These are phyloP conservation scores for Colletotrichum salicis DNA, from an alignment of 2,329 filamentous ascomycete species.

Conservation along the genomic window DNA sequence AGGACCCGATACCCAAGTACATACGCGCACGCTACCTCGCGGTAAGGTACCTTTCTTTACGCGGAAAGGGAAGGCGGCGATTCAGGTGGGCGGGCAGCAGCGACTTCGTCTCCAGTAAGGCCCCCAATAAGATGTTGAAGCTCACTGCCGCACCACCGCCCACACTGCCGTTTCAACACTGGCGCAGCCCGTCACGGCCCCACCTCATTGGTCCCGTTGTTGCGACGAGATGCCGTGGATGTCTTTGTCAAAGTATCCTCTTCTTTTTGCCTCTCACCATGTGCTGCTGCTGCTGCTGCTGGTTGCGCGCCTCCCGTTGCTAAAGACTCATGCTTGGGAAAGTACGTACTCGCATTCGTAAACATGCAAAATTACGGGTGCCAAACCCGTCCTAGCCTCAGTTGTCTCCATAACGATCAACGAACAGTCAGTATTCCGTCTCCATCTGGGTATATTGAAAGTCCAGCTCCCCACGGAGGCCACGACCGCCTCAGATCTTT, in stretches of 20 bases:
- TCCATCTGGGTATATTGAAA: not conserved
- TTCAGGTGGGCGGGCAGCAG: not conserved
- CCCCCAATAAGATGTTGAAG: not conserved
- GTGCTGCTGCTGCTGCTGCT: not conserved
- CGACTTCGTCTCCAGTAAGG: not conserved
- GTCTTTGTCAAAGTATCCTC: not conserved
- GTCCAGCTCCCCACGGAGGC: not conserved
- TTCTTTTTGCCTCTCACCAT: not conserved
- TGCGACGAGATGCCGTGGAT: not conserved
- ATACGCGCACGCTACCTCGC: too few species aligned
- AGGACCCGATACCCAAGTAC: not conserved
- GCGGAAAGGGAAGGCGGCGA: not conserved
- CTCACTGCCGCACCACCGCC: constrained; percentile 5
- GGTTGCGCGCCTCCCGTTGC: not conserved
- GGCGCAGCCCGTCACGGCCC: not conserved
- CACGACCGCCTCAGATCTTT: not conserved
- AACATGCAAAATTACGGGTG: not conserved
- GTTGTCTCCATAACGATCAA: too few species aligned
- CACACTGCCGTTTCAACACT: constrained; percentile 13
- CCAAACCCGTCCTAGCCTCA: too few species aligned
- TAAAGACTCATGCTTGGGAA: not conserved
- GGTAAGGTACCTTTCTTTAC: not conserved
- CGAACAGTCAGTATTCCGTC: not conserved
- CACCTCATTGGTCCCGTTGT: constrained; percentile 1
- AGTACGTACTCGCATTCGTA: not conserved